Conservation (phyloP, 2,329 filamentous ascomycete species). For the Diplocarpon mali region DNA sequence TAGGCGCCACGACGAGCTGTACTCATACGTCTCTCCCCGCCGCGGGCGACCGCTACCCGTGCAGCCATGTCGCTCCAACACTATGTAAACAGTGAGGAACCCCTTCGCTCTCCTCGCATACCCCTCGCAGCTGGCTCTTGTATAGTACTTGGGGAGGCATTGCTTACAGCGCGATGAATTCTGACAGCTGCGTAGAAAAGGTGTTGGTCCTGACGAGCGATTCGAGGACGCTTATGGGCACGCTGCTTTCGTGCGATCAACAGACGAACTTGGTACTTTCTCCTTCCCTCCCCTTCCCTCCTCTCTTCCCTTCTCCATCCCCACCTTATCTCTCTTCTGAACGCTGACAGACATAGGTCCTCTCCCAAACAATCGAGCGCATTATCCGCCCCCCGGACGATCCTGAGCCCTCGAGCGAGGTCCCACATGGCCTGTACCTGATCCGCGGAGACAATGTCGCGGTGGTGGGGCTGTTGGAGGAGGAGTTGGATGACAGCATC, state of each 20-base stretch:
- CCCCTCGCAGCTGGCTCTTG: background rate
- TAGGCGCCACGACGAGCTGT: background rate
- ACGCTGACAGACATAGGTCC: conserved; percentile 41
- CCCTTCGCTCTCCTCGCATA: background rate
- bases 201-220: conserved; percentile 87
- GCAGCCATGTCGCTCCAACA: conserved; percentile 38
- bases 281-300: background rate
- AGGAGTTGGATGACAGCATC: conserved; percentile 78
- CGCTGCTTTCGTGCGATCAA: conserved; percentile 76
- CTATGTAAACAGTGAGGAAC: conserved; percentile 41
- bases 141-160: background rate
- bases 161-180: conserved; percentile 24
- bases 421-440: conserved; percentile 79
- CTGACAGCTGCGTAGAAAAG: conserved; percentile 54
- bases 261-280: conserved; percentile 67
- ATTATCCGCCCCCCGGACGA: conserved; percentile 83
- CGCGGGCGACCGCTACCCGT: conserved; percentile 20
- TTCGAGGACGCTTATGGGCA: conserved; percentile 76
- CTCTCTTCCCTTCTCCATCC: background rate
- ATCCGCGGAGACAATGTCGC: conserved; percentile 93
- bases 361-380: conserved; percentile 74
- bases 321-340: background rate
- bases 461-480: conserved; percentile 79
- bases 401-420: conserved; percentile 66
- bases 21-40: conserved; percentile 8